phyloP scores from a whole-genome alignment of 768 basidiomycete species.

The Cyathus striatus region DNA sequence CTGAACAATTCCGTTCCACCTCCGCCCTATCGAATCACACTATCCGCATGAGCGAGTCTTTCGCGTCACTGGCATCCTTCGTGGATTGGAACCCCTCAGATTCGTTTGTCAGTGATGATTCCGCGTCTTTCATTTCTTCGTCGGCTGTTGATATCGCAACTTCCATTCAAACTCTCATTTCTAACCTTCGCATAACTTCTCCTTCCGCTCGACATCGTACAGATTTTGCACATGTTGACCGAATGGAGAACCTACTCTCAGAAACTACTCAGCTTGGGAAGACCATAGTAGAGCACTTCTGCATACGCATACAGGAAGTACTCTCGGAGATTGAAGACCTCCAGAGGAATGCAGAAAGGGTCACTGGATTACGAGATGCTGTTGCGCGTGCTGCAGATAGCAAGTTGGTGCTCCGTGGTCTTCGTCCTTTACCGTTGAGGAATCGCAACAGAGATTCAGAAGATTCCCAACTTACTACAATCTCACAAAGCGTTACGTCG shows the following conservation, averaged over 20 bases:
- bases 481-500: slow-evolving; percentile 17
- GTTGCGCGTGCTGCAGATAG: slow-evolving; percentile 39
- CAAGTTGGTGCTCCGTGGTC: slow-evolving; percentile 31
- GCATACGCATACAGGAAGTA: slow-evolving; percentile 46
- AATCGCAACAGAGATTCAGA: slow-evolving; percentile 55
- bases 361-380: slow-evolving; percentile 36
- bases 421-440: slow-evolving; percentile 19
- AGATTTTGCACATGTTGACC: slow-evolving; percentile 30
- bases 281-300: slow-evolving; percentile 45
- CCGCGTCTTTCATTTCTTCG: slow-evolving; percentile 29
- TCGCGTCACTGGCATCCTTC: slow-evolving; percentile 45
- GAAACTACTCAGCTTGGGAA: slow-evolving; percentile 44
- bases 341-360: slow-evolving; percentile 36
- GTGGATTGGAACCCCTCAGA: slow-evolving; percentile 24
- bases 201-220: slow-evolving; percentile 31
- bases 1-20: slow-evolving; percentile 38
- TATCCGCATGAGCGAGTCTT: slow-evolving; percentile 42
- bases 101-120: slow-evolving; percentile 15
- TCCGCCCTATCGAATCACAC: slow-evolving; percentile 55
- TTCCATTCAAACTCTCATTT: slow-evolving; percentile 43
- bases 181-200: slow-evolving; percentile 49
- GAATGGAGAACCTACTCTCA: slow-evolving; percentile 39
- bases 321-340: slow-evolving; percentile 43
- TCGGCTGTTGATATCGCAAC: slow-evolving; percentile 40
- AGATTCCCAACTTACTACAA: slow-evolving; percentile 57